Conservation (phyloP, 371 early-diverging fungal genomes). For the Rhizopus delemar region DNA sequence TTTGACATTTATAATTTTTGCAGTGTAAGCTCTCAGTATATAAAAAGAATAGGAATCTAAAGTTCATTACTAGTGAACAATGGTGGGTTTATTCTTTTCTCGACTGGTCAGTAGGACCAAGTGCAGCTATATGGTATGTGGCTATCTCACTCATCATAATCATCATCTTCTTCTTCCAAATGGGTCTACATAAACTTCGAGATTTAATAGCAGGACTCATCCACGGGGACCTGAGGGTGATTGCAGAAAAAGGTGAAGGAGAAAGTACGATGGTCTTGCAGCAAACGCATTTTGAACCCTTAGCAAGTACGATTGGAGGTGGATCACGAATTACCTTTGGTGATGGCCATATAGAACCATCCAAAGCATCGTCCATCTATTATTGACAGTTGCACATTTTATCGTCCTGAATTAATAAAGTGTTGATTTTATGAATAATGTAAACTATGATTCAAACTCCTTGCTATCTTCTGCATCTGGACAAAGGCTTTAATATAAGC, state of each 20-base stretch:
- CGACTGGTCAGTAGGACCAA: conserved; percentile 42
- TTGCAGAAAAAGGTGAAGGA: conserved; percentile 1
- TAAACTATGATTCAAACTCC: neutral
- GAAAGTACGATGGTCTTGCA: neutral
- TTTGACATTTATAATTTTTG: conserved; percentile 50
- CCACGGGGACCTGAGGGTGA: neutral
- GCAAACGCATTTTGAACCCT: conserved; percentile 16
- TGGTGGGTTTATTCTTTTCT: conserved; percentile 55
- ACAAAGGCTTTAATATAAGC: too few species aligned
- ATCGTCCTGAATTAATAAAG: neutral
- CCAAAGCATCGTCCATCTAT: conserved; percentile 10
- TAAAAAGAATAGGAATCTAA: neutral
- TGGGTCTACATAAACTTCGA: conserved; percentile 43
- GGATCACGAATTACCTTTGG: conserved; percentile 18
- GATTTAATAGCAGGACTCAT: conserved; percentile 33
- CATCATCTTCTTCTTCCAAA: conserved; percentile 44
- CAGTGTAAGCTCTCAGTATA: conserved; percentile 28
- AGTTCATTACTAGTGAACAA: conserved; percentile 17
- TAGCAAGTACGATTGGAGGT: conserved; percentile 23
- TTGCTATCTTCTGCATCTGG: neutral
- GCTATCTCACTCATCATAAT: conserved; percentile 42
- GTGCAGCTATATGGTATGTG: conserved; percentile 35
- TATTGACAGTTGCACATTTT: conserved; percentile 1
- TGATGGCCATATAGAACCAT: conserved; percentile 5
- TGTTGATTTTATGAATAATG: too few species aligned